Evolutionary conservation across 805 yeast genomes (phyloP), one percentile per base, ranked within the genome.

Genomic region (Huiozyma sinensis): DNA sequence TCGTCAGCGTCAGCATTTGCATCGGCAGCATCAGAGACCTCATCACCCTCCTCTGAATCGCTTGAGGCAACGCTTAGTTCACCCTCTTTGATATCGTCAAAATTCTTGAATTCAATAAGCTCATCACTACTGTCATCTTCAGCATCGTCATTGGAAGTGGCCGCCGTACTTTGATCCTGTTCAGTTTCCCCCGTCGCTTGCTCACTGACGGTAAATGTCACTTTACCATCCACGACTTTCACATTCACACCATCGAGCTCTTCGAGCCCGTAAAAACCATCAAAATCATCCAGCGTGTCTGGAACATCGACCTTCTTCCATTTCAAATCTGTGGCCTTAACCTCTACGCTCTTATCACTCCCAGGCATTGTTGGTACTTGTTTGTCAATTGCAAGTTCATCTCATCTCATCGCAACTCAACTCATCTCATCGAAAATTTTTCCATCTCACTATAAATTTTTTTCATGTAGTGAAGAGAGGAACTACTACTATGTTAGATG

Each of bases 181-280:
- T 34, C 27, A 13, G 13, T 13, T 32, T 32, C 34, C 34, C n/a
- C n/a, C 2, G n/a, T n/a, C 52, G 46, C 52, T 44, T 46, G 43
- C 41, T 51, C 47, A 41, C 51, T 49, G 40, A 71, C 57, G 54
- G 81, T 83, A 29, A 50, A 54, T 43, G 75, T 74, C 0, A 82
- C 79, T 41, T 69, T 66, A 10, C 95, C 95, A 48, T 84, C 69
- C 2, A 77, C 75, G 44, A 79, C 71, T 47, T 83, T 77, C 6
- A 90, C 89, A 55, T 75, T 89, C 32, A 90, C 97, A 38, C 96
- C 97, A 45, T 87, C 96, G 41, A 92, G 72, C 60, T 90, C 97
- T 61, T 90, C 98, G 33, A 92, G 67, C 0, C 97, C 98, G 60
- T 80, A 87, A 54, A 89, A 82, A 0, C 96, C 96, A 51, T 84